A percentile compares a stretch with the other conserved stretches of the same genome.
These are phyloP conservation scores for Pyrus bretschneideri DNA, from an alignment of 306 rosid genomes.

Conservation along the genomic window DNA sequence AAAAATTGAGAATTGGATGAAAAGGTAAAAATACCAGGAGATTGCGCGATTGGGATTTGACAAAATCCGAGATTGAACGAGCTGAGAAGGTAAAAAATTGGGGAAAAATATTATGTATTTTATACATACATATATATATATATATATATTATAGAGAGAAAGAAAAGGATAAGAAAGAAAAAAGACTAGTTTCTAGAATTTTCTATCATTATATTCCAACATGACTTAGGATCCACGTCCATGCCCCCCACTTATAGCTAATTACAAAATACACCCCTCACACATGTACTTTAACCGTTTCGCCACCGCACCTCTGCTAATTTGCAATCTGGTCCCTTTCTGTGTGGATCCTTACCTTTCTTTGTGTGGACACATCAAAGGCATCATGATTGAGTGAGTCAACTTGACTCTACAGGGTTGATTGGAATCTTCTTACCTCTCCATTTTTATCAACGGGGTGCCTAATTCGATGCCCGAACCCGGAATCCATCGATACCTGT, in stretches of 20 bases:
- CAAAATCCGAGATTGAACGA: background rate
- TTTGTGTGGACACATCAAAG: background rate
- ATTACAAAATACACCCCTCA: background rate
- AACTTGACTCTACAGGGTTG: too few species aligned
- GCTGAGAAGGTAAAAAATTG: background rate
- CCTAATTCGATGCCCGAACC: too few species aligned
- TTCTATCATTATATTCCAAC: conserved; percentile 22
- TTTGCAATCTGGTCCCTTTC: background rate
- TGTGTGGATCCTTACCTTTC: background rate
- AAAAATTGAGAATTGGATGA: background rate
- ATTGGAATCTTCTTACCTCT: too few species aligned
- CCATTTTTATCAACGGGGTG: too few species aligned
- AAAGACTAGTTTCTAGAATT: conserved; percentile 32
- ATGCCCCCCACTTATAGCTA: background rate
- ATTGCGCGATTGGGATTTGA: background rate
- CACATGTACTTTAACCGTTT: background rate
- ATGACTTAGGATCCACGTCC: conserved; percentile 37
- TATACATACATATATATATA: background rate
- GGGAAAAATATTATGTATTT: background rate
- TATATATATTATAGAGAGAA: too few species aligned
- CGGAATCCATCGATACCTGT: too few species aligned
- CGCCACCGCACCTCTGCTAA: background rate
- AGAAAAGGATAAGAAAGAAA: background rate
- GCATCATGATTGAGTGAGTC: too few species aligned
- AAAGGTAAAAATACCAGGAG: conserved; percentile 3